These are phyloP conservation scores for Phytophthora sansomeana DNA, from an alignment of 352 stramenopile genomes.

Conservation along the genomic window DNA sequence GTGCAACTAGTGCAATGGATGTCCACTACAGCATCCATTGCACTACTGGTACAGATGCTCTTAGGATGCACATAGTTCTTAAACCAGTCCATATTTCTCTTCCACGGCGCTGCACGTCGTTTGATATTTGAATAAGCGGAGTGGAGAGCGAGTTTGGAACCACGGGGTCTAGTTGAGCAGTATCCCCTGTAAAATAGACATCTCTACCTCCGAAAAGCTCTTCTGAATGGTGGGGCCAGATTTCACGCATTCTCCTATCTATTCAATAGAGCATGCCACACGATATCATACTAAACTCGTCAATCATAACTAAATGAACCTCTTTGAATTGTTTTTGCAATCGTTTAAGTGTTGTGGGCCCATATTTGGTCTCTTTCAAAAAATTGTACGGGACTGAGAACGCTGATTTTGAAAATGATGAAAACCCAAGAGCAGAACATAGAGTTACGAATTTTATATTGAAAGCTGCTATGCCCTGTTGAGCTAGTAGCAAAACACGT, in stretches of 20 bases:
- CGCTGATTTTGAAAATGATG: not conserved
- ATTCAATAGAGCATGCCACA: not conserved
- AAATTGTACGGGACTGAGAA: constrained; percentile 4
- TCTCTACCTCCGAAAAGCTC: too few relatives aligned
- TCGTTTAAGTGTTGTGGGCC: not conserved
- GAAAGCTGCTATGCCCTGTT: constrained; percentile 6
- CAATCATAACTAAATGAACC: not conserved
- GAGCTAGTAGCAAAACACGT: not conserved
- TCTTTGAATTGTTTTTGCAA: not conserved
- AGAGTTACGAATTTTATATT: constrained; percentile 8
- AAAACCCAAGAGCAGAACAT: constrained; percentile 2
- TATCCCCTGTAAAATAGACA: not conserved
- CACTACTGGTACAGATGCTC: too few relatives aligned
- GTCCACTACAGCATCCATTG: too few relatives aligned
- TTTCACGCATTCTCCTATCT: not conserved
- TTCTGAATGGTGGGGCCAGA: too few relatives aligned
- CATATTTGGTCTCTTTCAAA: constrained; percentile 1
- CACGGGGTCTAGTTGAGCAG: too few relatives aligned
- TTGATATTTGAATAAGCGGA: too few relatives aligned
- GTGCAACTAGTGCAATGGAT: too few relatives aligned
- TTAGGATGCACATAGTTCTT: too few relatives aligned
- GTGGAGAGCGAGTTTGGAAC: too few relatives aligned
- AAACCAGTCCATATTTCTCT: too few relatives aligned
- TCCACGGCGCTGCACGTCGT: too few relatives aligned
- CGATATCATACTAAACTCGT: not conserved